These are phyloP conservation scores for Stipa capillata DNA, from an alignment of 176 grass and related monocot genomes.

Conservation along the genomic window DNA sequence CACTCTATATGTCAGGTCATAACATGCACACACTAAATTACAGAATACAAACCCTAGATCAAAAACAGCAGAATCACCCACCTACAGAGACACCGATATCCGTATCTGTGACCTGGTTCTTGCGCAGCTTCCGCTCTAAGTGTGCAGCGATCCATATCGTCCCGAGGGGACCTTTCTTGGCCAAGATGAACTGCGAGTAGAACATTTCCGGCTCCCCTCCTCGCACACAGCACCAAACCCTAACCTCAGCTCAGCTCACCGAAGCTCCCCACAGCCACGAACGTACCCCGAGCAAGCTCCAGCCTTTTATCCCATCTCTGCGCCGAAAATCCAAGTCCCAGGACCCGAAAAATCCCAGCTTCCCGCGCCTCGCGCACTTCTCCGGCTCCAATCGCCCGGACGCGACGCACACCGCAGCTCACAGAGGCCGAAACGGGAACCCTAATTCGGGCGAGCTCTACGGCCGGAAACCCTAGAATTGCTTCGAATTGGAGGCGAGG, in stretches of 20 bases:
- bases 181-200: slow-evolving; percentile 99
- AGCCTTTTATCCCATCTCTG: slow-evolving; percentile 15
- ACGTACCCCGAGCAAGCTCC: slow-evolving; percentile 8
- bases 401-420: background rate
- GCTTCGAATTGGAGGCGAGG: background rate
- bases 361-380: background rate
- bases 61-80: slow-evolving; percentile 27
- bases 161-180: slow-evolving; percentile 97
- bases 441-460: slow-evolving; percentile 12
- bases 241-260: slow-evolving; percentile 36
- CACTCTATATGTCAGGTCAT: background rate
- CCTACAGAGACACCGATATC: slow-evolving; percentile 99
- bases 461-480: slow-evolving; percentile 21
- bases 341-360: background rate
- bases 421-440: background rate
- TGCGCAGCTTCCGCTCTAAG: slow-evolving; percentile 94
- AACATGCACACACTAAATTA: background rate
- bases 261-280: background rate
- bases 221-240: slow-evolving; percentile 18
- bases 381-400: background rate
- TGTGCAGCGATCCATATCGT: slow-evolving; percentile 99
- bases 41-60: slow-evolving; percentile 14
- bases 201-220: slow-evolving; percentile 64
- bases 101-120: slow-evolving; percentile 96
- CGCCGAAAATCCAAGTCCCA: background rate